Percentiles rank a stretch among this genome's conserved stretches.
Evolutionary conservation across 176 grass and related monocot species (phyloP).

Genomic region (Hordeum marinum): DNA sequence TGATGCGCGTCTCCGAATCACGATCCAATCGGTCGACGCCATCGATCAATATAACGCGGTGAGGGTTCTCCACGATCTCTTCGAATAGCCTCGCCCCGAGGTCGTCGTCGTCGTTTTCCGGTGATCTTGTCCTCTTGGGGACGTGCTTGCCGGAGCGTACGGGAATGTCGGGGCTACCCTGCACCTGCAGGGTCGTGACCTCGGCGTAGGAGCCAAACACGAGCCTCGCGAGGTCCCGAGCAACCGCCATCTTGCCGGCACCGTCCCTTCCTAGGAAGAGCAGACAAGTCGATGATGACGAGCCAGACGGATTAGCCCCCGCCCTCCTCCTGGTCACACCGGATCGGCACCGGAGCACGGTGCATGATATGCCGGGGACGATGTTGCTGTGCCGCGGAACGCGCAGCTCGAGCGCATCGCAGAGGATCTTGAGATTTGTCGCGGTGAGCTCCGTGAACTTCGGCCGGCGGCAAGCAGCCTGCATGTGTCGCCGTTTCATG

Average conservation of each 20-base stretch:
- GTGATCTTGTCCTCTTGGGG: conserved; percentile 24
- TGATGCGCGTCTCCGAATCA: conserved; percentile 17
- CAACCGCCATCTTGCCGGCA: conserved; percentile 43
- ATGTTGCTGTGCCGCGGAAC: conserved; percentile 37
- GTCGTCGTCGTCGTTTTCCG: neutral
- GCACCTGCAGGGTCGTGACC: neutral
- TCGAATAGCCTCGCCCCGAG: neutral
- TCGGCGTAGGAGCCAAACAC: conserved; percentile 53
- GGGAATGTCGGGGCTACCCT: neutral
- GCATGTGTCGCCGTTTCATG: too few species aligned
- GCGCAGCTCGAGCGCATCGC: conserved; percentile 40
- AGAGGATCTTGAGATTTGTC: conserved; percentile 56
- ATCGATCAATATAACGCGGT: neutral
- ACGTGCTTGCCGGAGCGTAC: neutral
- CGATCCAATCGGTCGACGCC: conserved; percentile 1
- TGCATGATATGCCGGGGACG: neutral
- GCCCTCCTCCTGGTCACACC: conserved; percentile 22
- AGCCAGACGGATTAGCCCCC: neutral
- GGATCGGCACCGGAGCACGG: conserved; percentile 47
- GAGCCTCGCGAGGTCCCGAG: conserved; percentile 55
- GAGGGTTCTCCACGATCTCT: neutral
- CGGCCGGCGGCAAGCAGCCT: neutral
- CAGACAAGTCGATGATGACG: conserved; percentile 47
- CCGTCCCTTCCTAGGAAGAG: conserved; percentile 52
- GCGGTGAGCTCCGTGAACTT: conserved; percentile 74